Base-by-base conservation (phyloP, 1,139 yeast genomes). In the Saccharomyces hybrid region DNA sequence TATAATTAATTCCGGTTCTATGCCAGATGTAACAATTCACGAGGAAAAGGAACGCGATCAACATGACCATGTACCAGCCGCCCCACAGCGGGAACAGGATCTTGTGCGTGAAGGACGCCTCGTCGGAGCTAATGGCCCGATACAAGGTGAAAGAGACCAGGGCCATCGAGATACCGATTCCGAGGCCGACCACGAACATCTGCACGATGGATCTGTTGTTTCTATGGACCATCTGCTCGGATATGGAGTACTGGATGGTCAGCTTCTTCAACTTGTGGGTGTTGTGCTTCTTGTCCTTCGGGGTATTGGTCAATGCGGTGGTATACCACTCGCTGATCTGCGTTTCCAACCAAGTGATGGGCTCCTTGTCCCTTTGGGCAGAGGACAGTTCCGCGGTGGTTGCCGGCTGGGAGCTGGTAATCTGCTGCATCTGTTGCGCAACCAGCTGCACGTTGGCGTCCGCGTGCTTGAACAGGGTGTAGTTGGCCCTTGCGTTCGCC, bases 51-150 rank as follows among this genome's bases (percentile, higher is more conserved):
- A 85, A 63, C 12, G 83, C 72, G 64, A 86, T 78, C 16, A 90
- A 63, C 48, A 79, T 75, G 4, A 86, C 70, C 55, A 90, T 66
- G 60, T 90, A 81, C 68, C 89, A 89, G 1, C 98, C 98, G 4
- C 85, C 97, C 96, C 96, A 93, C 3, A 93, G 78, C 64, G 95
- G 98, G 50, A 93, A 71, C 56, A 91, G 67, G 57, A 72, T 84
- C 50, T 71, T 73, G 1, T 81, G 80, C 14, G 80, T 66, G 2
- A 70, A 67, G 0, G 74, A 71, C 8, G 57, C 54, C 0, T 67
- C 21, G 1, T 67, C 54, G 14, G 72, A 64, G 21, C 70, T 69
- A 14, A 71, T 58, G 0, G 72, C 73, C 24, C 66, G 54, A 44
- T 64, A 64, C 7, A 78, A 47, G 0, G 82, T 69, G 55, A 67